phyloP scores from a whole-genome alignment of 2,329 filamentous ascomycete species.

The Fusarium heterosporum region DNA sequence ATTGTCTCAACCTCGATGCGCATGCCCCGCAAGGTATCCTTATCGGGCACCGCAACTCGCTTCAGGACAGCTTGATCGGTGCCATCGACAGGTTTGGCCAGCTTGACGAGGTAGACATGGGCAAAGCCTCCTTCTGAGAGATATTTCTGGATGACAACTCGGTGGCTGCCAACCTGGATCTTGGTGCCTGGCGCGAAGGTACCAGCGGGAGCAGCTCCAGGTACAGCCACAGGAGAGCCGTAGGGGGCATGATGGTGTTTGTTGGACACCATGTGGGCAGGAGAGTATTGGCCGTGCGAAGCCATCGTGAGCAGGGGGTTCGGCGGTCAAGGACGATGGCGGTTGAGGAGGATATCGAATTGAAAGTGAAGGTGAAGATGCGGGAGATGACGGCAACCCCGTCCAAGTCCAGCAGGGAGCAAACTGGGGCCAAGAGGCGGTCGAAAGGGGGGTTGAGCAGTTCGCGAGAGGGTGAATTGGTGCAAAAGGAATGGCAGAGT shows the following conservation, averaged over 20 bases:
- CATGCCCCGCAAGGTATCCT: slow-evolving; percentile 94
- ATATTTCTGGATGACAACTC: slow-evolving; percentile 95
- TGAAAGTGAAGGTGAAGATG: slow-evolving; percentile 13
- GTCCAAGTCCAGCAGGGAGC: slow-evolving; percentile 34
- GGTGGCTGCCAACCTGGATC: slow-evolving; percentile 93
- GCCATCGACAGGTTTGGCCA: slow-evolving; percentile 80
- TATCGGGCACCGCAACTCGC: slow-evolving; percentile 95
- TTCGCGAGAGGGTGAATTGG: slow-evolving; percentile 28
- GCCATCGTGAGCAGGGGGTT: slow-evolving; percentile 47
- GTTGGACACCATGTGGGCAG: slow-evolving; percentile 44
- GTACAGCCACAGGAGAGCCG: slow-evolving; percentile 56
- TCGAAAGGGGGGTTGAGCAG: slow-evolving; percentile 25
- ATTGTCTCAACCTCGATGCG: slow-evolving; percentile 99
- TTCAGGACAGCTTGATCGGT: slow-evolving; percentile 89
- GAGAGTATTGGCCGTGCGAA: slow-evolving; percentile 53
- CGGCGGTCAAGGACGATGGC: slow-evolving; percentile 12
- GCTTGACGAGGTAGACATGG: slow-evolving; percentile 95
- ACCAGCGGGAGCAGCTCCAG: slow-evolving; percentile 72
- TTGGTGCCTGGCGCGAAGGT: slow-evolving; percentile 95
- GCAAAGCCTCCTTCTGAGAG: slow-evolving; percentile 98
- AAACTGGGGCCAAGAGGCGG: slow-evolving; percentile 36
- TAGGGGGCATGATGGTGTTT: slow-evolving; percentile 59
- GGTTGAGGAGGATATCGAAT: slow-evolving; percentile 27
- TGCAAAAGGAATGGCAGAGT: slow-evolving; percentile 36
- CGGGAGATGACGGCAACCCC: slow-evolving; percentile 37